Evolutionary conservation across 208 protist genomes (phyloP).

Genomic region (Endotrypanum monterogeii): DNA sequence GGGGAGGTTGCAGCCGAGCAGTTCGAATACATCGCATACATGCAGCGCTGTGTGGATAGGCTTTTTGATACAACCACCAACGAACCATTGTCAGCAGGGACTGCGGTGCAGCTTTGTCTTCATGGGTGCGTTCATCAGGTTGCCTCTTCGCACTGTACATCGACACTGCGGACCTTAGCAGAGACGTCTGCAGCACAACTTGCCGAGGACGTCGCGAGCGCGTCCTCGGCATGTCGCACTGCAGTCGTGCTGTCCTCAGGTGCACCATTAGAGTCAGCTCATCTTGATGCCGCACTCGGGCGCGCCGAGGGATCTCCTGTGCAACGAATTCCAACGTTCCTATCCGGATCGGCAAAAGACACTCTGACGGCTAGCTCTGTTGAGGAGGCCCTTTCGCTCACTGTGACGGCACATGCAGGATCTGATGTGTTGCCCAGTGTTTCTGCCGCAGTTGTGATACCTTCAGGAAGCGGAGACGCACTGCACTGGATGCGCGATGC

Average conservation of each 20-base stretch:
- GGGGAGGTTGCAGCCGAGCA: conserved; percentile 36
- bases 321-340: neutral
- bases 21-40: conserved; percentile 31
- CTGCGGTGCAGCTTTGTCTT: conserved; percentile 19
- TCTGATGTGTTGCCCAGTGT: conserved; percentile 2
- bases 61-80: neutral
- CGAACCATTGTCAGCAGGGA: neutral
- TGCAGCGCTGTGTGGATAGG: conserved; percentile 15
- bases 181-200: conserved; percentile 26
- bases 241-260: neutral
- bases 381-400: conserved; percentile 16
- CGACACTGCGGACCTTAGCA: conserved; percentile 19
- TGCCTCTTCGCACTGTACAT: conserved; percentile 1
- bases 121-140: conserved; percentile 25
- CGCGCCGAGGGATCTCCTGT: neutral
- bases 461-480: conserved; percentile 7
- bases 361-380: neutral
- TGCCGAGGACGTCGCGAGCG: conserved; percentile 14
- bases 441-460: neutral
- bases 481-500: conserved; percentile 23
- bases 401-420: neutral
- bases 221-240: neutral
- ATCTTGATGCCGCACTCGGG: neutral
- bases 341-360: neutral
- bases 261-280: neutral